Evolutionary conservation across 441 rosid genomes (phyloP).

Genomic region (Arabidopsis hybrid): DNA sequence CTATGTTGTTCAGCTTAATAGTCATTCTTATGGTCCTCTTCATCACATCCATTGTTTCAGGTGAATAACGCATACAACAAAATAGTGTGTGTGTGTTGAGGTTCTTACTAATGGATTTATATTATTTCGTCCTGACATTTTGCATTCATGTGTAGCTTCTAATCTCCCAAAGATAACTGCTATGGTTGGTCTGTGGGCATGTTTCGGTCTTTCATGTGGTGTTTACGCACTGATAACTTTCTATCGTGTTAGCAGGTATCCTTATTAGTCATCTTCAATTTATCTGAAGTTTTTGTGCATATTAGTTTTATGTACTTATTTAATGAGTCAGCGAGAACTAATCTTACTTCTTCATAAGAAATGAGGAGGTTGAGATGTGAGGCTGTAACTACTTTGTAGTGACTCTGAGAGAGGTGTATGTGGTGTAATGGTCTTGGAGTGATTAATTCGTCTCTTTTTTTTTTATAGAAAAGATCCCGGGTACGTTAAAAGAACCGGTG

Average conservation of each 20-base stretch:
- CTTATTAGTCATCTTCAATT: slow-evolving; percentile 18
- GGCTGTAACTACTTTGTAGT: slow-evolving; percentile 18
- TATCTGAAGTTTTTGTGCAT: slow-evolving; percentile 17
- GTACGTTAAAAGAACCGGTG: slow-evolving; percentile 59
- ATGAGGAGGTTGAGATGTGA: slow-evolving; percentile 28
- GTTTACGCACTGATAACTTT: slow-evolving; percentile 64
- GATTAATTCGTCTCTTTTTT: slow-evolving; percentile 12
- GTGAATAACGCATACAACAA: slow-evolving; percentile 50
- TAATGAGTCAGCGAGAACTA: background rate
- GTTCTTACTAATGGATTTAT: slow-evolving; percentile 23
- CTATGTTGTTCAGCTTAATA: slow-evolving; percentile 61
- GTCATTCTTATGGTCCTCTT: slow-evolving; percentile 63
- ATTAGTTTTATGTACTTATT: background rate
- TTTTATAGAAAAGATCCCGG: slow-evolving; percentile 91
- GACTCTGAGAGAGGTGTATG: slow-evolving; percentile 17
- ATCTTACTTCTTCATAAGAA: slow-evolving; percentile 8
- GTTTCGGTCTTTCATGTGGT: slow-evolving; percentile 72
- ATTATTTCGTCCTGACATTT: slow-evolving; percentile 45
- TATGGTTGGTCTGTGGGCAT: slow-evolving; percentile 84
- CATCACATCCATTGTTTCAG: slow-evolving; percentile 73
- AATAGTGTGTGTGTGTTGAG: background rate
- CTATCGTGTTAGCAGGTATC: slow-evolving; percentile 81
- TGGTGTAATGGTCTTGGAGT: slow-evolving; percentile 11
- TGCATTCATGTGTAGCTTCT: slow-evolving; percentile 60
- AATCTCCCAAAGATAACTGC: slow-evolving; percentile 87